Base-by-base conservation (phyloP, 2,329 filamentous ascomycete species). In the Diaporthe longicolla region DNA sequence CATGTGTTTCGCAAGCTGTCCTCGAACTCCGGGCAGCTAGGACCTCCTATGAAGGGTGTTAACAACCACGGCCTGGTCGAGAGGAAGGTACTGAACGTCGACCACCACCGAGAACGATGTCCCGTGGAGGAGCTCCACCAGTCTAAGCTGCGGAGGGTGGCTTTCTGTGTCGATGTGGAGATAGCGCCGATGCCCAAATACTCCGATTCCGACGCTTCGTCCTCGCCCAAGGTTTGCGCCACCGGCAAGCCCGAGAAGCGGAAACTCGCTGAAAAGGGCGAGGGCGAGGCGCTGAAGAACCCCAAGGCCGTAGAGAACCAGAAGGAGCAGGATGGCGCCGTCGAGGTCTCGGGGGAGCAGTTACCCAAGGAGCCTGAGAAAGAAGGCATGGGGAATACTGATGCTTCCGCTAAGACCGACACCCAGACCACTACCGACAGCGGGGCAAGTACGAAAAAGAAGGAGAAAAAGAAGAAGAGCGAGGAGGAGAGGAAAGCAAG, bases 151-250 rank as follows among this genome's bases (percentile, higher is more conserved):
- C 90, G 95, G 71, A 91, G 95, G 70, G 97, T 99, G 0, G 94
- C 96, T 0, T 99, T 99, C 80, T 98, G 94, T 78, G 97, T 99
- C 3, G 97, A 99, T 80, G 95, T 99, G 6, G 97, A 99, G 82
- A 97, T 99, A 80, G 96, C 96, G 4, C 94, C 95, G 0, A 92
- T 94, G 80, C 94, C 95, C 32, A 92, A 91, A 78, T 97, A 97
- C 78, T 84, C 86, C 19, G 94, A 97, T 4, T 87, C 87, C 21
- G 88, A 89, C 9, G 43, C 63, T 11, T 82, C 88, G 13, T 84
- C 81, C 55, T 63, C 77, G 73, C 81, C 80, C 65, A 85, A 84
- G 71, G 79, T 82, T n/a, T 84, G 85, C 57, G 89, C 89, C 73
- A 82, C 83, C 68, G 85, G 84, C 57, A 88, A 89, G 79, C 89